Percentiles rank a stretch among this genome's conserved stretches.
Evolutionary conservation across 192 early-diverging fungal species (phyloP).

Genomic region (Dissophora globulifera): DNA sequence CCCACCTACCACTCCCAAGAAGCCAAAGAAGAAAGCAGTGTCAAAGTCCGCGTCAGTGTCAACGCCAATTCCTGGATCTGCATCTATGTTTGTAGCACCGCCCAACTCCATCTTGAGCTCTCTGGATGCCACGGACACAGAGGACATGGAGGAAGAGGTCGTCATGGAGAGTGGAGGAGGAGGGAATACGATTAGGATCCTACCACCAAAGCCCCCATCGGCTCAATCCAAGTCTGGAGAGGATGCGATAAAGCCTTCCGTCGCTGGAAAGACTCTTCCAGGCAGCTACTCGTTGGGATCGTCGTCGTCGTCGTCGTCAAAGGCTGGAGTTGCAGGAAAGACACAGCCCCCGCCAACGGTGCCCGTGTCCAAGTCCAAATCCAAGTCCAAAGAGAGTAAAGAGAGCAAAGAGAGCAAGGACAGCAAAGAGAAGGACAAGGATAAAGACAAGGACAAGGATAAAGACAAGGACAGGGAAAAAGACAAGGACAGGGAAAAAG

Average conservation of each 20-base stretch:
- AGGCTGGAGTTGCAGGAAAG: constrained; percentile 26
- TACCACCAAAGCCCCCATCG: constrained; percentile 20
- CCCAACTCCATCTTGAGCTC: constrained; percentile 42
- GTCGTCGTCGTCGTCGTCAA: constrained; percentile 7
- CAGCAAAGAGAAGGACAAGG: constrained; percentile 25
- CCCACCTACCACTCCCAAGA: constrained; percentile 22
- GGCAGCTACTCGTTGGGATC: constrained; percentile 13
- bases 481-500: constrained; percentile 22
- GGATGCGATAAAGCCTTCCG: constrained; percentile 14
- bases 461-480: constrained; percentile 30
- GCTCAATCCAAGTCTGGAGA: constrained; percentile 13
- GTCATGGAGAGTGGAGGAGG: constrained; percentile 52
- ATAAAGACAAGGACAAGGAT: constrained; percentile 28
- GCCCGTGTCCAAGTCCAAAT: constrained; percentile 29
- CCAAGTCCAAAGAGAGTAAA: constrained; percentile 35
- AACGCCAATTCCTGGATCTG: neutral
- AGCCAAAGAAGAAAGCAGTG: constrained; percentile 38
- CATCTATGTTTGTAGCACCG: constrained; percentile 29
- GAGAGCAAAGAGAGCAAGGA: no score
- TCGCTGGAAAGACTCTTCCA: constrained; percentile 33
- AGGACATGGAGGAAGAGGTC: constrained; percentile 48
- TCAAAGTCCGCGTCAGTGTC: neutral
- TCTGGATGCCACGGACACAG: constrained; percentile 18
- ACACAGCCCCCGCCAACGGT: constrained; percentile 14
- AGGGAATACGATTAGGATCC: constrained; percentile 23